Evolutionary conservation across 768 basidiomycete species (phyloP), one percentile per base, ranked within the genome.

Genomic region (Collybia sordida): DNA sequence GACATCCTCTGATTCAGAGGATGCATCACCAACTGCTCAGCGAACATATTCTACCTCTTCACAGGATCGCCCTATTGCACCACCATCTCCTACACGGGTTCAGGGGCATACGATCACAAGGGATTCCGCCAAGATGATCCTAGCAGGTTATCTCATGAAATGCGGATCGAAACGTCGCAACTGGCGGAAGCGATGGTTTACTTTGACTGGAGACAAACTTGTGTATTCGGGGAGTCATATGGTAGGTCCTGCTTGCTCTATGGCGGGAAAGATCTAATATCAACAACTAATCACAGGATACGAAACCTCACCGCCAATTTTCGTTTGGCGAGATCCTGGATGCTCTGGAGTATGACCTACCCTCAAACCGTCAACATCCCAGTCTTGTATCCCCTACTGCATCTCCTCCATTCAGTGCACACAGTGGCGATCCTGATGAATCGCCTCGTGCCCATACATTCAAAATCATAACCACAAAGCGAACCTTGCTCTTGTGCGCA

Each of bases 141-240:
- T 96, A 3, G 83, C 85, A 17, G 93, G 94, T 1, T 99, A 98
- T 67, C 74, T 99, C 53, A 93, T 95, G 90, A 98, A 98, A 63
- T 94, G 93, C 66, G 94, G 93, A 22, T 86, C 87, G 38, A 93
- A 95, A 58, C 82, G 96, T 62, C 87, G 90, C 59, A 91, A 84
- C 57, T 99, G 97, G 97, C 80, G 93, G 49, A 98, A 99, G 69
- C 74, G 97, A 23, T 98, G 95, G 96, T 98, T 99, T 60, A 85
- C 91, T 31, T 73, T 99, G n/a, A 93, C 86, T 34, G 85, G 85
- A 34, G 91, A 93, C 60, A 89, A 85, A 62, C 71, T 99, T 46
- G 72, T 92, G 28, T 99, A 99, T 72, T 86, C 85, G 8, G 84
- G 85, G 42, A 94, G 88, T 64, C 97, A 99, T 72, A 98, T 98